Evolutionary conservation across 306 rosid genomes (phyloP).

Genomic region (Cicer chorassanicum): DNA sequence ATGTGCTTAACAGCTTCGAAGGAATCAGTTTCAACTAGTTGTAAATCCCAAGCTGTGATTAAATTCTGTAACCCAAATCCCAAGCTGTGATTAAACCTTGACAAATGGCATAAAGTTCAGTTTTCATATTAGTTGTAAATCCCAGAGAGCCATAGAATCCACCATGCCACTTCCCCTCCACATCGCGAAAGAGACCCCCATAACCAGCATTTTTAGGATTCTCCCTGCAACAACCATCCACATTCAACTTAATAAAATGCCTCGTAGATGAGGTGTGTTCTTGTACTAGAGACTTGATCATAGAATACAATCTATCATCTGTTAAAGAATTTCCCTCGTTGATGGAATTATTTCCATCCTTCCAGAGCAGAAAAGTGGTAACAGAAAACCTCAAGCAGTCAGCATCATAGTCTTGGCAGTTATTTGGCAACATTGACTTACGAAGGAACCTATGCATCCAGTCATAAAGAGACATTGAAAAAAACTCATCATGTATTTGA

Average conservation of each 20-base stretch:
- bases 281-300: conserved; percentile 40
- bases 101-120: conserved; percentile 36
- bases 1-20: conserved; percentile 22
- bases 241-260: conserved; percentile 31
- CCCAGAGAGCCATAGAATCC: conserved; percentile 38
- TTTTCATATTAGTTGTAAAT: conserved; percentile 1
- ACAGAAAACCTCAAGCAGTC: conserved; percentile 40
- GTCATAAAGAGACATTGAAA: conserved; percentile 39
- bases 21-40: conserved; percentile 24
- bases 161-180: conserved; percentile 29
- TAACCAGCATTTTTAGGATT: conserved; percentile 27
- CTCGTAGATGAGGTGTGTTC: conserved; percentile 25
- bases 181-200: conserved; percentile 38
- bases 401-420: not conserved
- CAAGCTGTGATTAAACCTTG: conserved; percentile 40
- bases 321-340: conserved; percentile 4
- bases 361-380: conserved; percentile 34
- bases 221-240: conserved; percentile 30
- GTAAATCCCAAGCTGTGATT: conserved; percentile 44
- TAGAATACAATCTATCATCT: conserved; percentile 30
- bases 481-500: conserved; percentile 22
- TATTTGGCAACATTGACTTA: conserved; percentile 26
- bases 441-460: conserved; percentile 44
- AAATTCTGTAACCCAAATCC: conserved; percentile 19
- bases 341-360: conserved; percentile 29